Conservation (phyloP, 2,329 filamentous ascomycete species). For the Phaeosphaeria sp. region DNA sequence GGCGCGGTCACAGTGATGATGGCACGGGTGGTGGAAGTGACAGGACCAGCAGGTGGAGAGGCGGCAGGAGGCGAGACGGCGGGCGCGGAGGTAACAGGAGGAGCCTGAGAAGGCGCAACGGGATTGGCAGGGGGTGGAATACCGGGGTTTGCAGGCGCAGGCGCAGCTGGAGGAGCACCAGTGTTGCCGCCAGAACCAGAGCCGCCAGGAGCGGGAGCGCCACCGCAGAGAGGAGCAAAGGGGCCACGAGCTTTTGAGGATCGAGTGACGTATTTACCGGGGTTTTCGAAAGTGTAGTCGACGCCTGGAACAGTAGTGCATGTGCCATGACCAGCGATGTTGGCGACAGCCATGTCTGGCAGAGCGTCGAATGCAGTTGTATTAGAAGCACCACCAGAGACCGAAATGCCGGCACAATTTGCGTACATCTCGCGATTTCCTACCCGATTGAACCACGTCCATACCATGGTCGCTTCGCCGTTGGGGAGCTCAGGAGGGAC, state of each 20-base stretch:
- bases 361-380: constrained; percentile 62
- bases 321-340: constrained; percentile 54
- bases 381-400: constrained; percentile 62
- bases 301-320: constrained; percentile 62
- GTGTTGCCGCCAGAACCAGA: constrained; percentile 5
- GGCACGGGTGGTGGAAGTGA: constrained; percentile 26
- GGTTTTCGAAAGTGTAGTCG: constrained; percentile 64
- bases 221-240: constrained; percentile 32
- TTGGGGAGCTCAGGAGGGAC: constrained; percentile 76
- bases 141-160: constrained; percentile 2
- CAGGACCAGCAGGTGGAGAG: constrained; percentile 4
- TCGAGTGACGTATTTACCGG: constrained; percentile 62
- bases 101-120: constrained; percentile 4
- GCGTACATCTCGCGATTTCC: constrained; percentile 97
- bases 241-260: constrained; percentile 32
- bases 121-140: constrained; percentile 5
- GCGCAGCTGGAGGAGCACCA: constrained; percentile 7
- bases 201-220: constrained; percentile 10
- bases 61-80: constrained; percentile 5
- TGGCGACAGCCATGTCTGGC: constrained; percentile 77
- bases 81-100: not conserved
- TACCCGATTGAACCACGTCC: constrained; percentile 90
- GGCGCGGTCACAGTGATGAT: constrained; percentile 36
- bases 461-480: constrained; percentile 79
- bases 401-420: constrained; percentile 81